These are phyloP conservation scores for Geranium rotundifolium DNA, from an alignment of 345 rosid species.

Conservation along the genomic window DNA sequence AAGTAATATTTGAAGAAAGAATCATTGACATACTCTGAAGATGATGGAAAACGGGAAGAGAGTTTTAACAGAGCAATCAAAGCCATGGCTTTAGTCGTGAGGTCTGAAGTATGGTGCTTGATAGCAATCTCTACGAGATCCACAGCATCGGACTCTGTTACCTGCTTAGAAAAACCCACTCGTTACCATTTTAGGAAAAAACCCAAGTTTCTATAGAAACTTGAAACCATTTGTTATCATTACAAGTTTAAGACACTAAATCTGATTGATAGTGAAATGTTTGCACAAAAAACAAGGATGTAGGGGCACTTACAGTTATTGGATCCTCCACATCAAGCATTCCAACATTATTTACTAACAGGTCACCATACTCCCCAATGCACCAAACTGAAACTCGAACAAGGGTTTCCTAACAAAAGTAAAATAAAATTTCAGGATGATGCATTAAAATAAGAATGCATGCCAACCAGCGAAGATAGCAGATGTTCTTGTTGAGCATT, in stretches of 20 bases:
- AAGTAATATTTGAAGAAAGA: slow-evolving; percentile 12
- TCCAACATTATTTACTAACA: slow-evolving; percentile 80
- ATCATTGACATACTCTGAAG: slow-evolving; percentile 57
- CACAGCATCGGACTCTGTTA: slow-evolving; percentile 84
- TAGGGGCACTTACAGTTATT: slow-evolving; percentile 53
- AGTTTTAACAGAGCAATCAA: slow-evolving; percentile 77
- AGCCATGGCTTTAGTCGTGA: slow-evolving; percentile 87
- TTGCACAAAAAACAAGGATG: slow-evolving; percentile 2
- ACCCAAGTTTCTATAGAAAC: neutral
- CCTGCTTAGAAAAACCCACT: slow-evolving; percentile 40
- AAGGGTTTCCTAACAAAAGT: slow-evolving; percentile 65
- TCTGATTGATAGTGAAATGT: neutral
- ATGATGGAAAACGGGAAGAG: slow-evolving; percentile 93
- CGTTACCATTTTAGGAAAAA: neutral
- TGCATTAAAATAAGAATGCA: neutral
- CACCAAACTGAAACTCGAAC: slow-evolving; percentile 98
- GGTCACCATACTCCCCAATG: slow-evolving; percentile 96
- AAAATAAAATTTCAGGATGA: slow-evolving; percentile 10
- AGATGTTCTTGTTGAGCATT: neutral
- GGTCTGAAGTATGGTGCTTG: slow-evolving; percentile 56
- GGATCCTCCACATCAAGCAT: slow-evolving; percentile 86
- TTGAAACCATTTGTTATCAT: too few relatives aligned
- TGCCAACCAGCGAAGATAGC: too few relatives aligned
- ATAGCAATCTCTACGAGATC: slow-evolving; percentile 67
- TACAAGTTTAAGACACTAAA: too few relatives aligned